Conservation (phyloP, 2,329 filamentous ascomycete species). For the Colletotrichum sp. region DNA sequence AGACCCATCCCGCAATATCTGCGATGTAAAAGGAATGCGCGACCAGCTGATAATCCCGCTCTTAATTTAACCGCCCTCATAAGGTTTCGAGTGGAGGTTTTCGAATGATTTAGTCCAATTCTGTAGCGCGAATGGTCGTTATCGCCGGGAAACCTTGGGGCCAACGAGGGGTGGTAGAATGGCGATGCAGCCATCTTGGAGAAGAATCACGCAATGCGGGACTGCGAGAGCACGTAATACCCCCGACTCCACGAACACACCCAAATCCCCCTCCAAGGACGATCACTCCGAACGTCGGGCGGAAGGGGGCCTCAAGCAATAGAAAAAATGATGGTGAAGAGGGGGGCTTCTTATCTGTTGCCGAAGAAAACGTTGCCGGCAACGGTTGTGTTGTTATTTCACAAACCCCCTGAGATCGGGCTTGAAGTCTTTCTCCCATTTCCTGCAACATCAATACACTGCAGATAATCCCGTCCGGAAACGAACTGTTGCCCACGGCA, state of each 20-base stretch:
- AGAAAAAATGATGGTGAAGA: neutral
- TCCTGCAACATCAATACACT: neutral
- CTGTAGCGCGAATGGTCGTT: neutral
- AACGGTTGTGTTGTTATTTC: neutral
- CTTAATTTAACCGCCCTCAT: neutral
- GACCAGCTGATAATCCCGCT: neutral
- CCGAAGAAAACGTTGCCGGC: neutral
- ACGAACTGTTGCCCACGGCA: neutral
- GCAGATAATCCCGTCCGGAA: neutral
- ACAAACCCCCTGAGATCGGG: neutral
- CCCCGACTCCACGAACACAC: neutral
- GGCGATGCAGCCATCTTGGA: conserved; percentile 22
- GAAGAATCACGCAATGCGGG: conserved; percentile 23
- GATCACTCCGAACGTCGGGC: conserved; percentile 4
- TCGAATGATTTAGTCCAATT: neutral
- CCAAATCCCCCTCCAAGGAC: neutral
- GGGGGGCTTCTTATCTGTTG: neutral
- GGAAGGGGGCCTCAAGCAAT: neutral
- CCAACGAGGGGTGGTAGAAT: neutral
- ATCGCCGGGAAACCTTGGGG: conserved; percentile 7
- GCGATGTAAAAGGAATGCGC: neutral
- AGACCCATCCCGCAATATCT: neutral
- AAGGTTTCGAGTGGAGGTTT: neutral
- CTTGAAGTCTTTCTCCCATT: neutral
- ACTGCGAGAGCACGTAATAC: conserved; percentile 20